Base-by-base conservation (phyloP, 176 grass and related monocot genomes). In the Pharus latifolius region DNA sequence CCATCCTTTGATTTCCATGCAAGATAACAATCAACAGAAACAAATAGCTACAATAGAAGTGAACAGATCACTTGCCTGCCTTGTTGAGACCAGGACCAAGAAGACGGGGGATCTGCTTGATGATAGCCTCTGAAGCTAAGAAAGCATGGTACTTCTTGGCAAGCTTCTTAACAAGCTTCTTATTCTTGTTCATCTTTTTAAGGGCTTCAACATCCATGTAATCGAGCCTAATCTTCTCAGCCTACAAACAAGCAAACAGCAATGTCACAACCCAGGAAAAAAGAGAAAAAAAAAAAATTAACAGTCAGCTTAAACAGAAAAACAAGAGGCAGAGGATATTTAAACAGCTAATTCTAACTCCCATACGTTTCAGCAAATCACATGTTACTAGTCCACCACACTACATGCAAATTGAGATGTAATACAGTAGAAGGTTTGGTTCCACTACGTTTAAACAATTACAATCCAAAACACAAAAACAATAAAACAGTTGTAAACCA, bases 161-260 rank as follows among this genome's bases (percentile, higher is more conserved):
- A 63, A 96, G 86, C 60, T 78, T 96, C 83, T 92, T 96, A 1
- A 96, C 93, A 47, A 96, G 86, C 70, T 96, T 96, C 89, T 96
- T 97, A 56, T 92, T 97, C 78, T 97, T 97, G 78, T 92, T 97
- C 93, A 97, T 97, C 57, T 97, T 97, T 61, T 97, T 97, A 32
- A 97, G 82, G 3, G 51, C 53, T 40, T 97, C 93, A 44, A 92
- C 93, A 70, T 97, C 93, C 93, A 97, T 97, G 57, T 78, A 97
- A 35, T 97, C 93, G 57, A 97, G 80, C 22, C 93, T 83, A 13
- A 97, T 90, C 69, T 92, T 97, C 86, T 92, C 88, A 63, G 93
- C 93, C 93, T 97, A 49, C 2, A 55, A 46, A 77, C 0, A 17
- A 7, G 11, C 6, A 55, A 1, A 2, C 17, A 2, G 32, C 1